These are phyloP conservation scores for Hyphopichia khmerensis DNA, from an alignment of 1,139 yeast species.

Conservation along the genomic window DNA sequence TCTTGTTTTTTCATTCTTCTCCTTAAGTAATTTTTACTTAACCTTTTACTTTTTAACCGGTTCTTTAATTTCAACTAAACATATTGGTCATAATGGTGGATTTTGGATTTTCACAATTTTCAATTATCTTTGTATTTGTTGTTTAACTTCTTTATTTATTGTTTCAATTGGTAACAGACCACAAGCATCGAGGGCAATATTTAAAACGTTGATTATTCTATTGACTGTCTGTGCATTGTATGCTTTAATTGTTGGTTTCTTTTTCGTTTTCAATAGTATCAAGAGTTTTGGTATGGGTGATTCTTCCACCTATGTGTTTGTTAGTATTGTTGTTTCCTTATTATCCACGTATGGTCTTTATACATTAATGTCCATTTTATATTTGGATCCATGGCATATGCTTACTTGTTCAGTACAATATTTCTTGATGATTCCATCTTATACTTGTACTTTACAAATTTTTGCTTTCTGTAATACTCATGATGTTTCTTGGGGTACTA, in stretches of 20 bases:
- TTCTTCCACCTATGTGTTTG: conserved; percentile 53
- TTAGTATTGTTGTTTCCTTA: conserved; percentile 79
- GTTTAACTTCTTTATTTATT: conserved; percentile 79
- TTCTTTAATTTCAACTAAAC: conserved; percentile 55
- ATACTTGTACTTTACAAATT: conserved; percentile 86
- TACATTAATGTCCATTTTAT: conserved; percentile 71
- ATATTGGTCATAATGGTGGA: conserved; percentile 67
- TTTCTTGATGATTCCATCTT: conserved; percentile 85
- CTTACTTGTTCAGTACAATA: conserved; percentile 81
- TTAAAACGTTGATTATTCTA: conserved; percentile 67
- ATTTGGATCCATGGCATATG: conserved; percentile 94
- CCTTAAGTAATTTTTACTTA: conserved; percentile 84
- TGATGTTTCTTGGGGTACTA: conserved; percentile 97
- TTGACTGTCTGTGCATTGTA: conserved; percentile 79
- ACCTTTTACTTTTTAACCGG: conserved; percentile 94
- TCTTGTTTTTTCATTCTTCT: conserved; percentile 81
- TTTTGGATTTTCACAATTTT: conserved; percentile 79
- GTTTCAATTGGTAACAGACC: conserved; percentile 96
- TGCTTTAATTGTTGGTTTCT: conserved; percentile 79
- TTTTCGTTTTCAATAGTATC: conserved; percentile 66
- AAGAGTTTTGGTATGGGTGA: conserved; percentile 36
- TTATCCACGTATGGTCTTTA: conserved; percentile 93
- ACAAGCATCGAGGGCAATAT: conserved; percentile 75
- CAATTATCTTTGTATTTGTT: conserved; percentile 80
- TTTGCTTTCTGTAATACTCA: conserved; percentile 95